phyloP scores from a whole-genome alignment of 2,329 filamentous ascomycete genomes.

The Fusarium multiceps region DNA sequence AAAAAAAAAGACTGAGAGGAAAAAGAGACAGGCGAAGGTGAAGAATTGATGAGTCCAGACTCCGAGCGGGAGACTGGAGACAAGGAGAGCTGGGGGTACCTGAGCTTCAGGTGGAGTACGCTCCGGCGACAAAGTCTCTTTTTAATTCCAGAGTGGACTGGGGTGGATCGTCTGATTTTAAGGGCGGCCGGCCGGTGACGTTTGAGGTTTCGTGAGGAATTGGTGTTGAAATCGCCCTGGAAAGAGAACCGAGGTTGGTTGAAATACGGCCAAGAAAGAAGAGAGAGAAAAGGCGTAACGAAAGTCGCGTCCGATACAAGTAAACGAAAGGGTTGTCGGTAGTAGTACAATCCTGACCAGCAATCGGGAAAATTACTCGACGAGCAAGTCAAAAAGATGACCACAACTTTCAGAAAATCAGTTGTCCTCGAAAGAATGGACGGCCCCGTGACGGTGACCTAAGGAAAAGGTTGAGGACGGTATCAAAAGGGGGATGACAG shows the following conservation, averaged over 20 bases:
- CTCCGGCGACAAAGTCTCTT: constrained; percentile 32
- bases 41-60: constrained; percentile 22
- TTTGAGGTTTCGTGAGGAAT: constrained; percentile 38
- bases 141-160: constrained; percentile 29
- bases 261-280: constrained; percentile 10
- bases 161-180: constrained; percentile 41
- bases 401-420: constrained; percentile 7
- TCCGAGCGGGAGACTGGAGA: not conserved
- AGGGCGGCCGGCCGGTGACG: constrained; percentile 39
- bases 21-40: constrained; percentile 13
- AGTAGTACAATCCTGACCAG: constrained; percentile 7
- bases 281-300: constrained; percentile 20
- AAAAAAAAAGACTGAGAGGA: not conserved
- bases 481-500: constrained; percentile 32
- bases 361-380: not conserved
- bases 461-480: constrained; percentile 18
- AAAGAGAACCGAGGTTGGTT: constrained; percentile 25
- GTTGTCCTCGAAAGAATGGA: constrained; percentile 32
- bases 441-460: constrained; percentile 33
- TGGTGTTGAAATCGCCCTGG: constrained; percentile 19
- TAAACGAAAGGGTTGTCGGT: constrained; percentile 11
- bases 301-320: constrained; percentile 30
- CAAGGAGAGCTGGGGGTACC: constrained; percentile 16
- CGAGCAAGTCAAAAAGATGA: constrained; percentile 10
- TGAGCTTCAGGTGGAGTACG: constrained; percentile 29